These are phyloP conservation scores for Fragilaria crotonensis DNA, from an alignment of 108 stramenopile genomes.

Conservation along the genomic window DNA sequence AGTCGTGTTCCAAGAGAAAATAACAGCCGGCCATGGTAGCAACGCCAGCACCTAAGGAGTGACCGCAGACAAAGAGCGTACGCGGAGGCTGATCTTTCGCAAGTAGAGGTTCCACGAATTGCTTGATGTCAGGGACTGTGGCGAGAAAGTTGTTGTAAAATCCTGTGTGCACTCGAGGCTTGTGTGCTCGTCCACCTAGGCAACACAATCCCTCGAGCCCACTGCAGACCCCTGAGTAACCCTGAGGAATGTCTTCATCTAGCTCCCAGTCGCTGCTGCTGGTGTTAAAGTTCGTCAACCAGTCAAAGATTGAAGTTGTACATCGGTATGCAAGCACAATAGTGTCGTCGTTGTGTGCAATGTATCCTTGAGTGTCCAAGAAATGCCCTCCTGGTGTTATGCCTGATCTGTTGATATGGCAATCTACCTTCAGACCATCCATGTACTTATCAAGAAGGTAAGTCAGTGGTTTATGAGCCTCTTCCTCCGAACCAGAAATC, in stretches of 20 bases:
- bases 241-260: constrained; percentile 22
- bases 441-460: constrained; percentile 33
- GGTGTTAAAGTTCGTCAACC: constrained; percentile 39
- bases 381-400: constrained; percentile 18
- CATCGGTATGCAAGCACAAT: constrained; percentile 46
- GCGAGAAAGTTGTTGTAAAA: constrained; percentile 54
- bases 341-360: constrained; percentile 54
- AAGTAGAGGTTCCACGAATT: constrained; percentile 37
- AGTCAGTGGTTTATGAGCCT: constrained; percentile 38
- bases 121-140: constrained; percentile 23
- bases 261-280: constrained; percentile 38
- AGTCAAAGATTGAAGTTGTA: constrained; percentile 45
- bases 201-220: constrained; percentile 23
- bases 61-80: constrained; percentile 44
- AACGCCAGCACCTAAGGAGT: constrained; percentile 51
- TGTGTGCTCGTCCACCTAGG: constrained; percentile 11
- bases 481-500: constrained; percentile 41
- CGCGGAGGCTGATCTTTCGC: constrained; percentile 29
- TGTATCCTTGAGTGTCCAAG: constrained; percentile 51
- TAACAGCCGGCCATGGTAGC: constrained; percentile 48
- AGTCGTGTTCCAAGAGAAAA: constrained; percentile 41
- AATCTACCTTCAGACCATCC: constrained; percentile 23
- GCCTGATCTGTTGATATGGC: constrained; percentile 24
- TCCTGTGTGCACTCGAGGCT: constrained; percentile 46
- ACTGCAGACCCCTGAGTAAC: constrained; percentile 19